Evolutionary conservation across 1,284 basidiomycete species (phyloP).

Genomic region (Cutaneotrichosporon spelunceum): DNA sequence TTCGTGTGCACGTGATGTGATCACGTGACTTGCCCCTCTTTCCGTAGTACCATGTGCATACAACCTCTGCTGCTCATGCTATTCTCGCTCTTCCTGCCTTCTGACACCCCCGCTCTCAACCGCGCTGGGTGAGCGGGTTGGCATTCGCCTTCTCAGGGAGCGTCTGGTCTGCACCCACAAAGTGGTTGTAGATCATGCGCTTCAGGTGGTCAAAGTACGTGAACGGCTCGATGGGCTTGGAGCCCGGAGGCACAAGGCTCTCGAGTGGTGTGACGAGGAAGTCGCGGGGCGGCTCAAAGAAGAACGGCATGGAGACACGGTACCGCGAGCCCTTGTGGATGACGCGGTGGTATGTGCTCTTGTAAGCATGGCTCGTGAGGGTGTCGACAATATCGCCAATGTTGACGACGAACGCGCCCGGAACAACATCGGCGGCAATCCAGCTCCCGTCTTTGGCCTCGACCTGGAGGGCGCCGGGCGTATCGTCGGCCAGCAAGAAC

Average conservation of each 20-base stretch:
- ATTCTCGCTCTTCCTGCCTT: not conserved
- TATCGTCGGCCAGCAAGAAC: conserved; percentile 76
- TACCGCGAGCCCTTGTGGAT: conserved; percentile 33
- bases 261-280: conserved; percentile 2
- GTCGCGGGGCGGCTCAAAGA: conserved; percentile 35
- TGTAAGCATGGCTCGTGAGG: conserved; percentile 38
- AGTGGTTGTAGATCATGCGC: conserved; percentile 8
- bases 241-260: not conserved
- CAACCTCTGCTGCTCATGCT: too few species aligned
- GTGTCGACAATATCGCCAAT: conserved; percentile 59
- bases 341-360: conserved; percentile 37
- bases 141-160: conserved; percentile 1
- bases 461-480: conserved; percentile 58
- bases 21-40: too few species aligned
- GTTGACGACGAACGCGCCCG: conserved; percentile 67
- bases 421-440: conserved; percentile 70
- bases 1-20: too few species aligned
- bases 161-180: not conserved
- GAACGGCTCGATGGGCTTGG: not conserved
- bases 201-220: conserved; percentile 7
- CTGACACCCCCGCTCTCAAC: not conserved
- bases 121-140: conserved; percentile 1
- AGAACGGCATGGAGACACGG: conserved; percentile 38
- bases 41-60: too few species aligned
- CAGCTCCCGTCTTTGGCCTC: conserved; percentile 57